phyloP scores from a whole-genome alignment of 2,329 filamentous ascomycete species.

The Botrytis elliptica region DNA sequence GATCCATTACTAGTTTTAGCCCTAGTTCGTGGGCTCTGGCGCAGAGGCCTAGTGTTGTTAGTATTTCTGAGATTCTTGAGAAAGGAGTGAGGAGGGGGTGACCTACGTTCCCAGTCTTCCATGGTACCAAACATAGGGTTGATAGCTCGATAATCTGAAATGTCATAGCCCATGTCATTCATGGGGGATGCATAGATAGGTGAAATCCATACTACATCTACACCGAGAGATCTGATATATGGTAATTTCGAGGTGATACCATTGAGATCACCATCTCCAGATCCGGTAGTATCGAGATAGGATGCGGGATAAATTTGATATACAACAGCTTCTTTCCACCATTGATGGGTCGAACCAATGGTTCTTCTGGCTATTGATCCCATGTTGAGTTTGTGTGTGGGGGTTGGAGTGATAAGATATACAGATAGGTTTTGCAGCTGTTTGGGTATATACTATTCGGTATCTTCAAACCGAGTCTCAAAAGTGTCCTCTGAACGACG shows the following conservation, averaged over 20 bases:
- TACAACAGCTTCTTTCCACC: conserved; percentile 45
- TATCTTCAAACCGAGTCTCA: not conserved
- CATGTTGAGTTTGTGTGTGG: not conserved
- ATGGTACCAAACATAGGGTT: conserved; percentile 66
- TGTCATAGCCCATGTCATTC: conserved; percentile 71
- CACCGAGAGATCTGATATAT: conserved; percentile 59
- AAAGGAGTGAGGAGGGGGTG: fast-evolving
- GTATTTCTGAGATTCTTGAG: not conserved
- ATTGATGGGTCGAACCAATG: conserved; percentile 27
- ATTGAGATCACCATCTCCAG: conserved; percentile 60
- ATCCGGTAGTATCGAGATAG: conserved; percentile 56
- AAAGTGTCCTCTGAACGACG: not conserved
- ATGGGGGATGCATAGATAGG: conserved; percentile 65
- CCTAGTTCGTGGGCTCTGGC: conserved; percentile 55
- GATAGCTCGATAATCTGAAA: conserved; percentile 67
- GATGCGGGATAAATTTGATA: conserved; percentile 62
- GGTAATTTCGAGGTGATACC: conserved; percentile 63
- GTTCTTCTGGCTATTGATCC: conserved; percentile 5
- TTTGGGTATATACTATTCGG: not conserved
- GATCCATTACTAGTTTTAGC: conserved; percentile 68
- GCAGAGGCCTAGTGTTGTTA: conserved; percentile 46
- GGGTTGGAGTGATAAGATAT: not conserved
- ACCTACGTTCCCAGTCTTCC: conserved; percentile 57
- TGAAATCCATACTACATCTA: conserved; percentile 66
- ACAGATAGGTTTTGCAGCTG: not conserved